A percentile compares a stretch with the other conserved stretches of the same genome.
Conservation (phyloP, 2,329 filamentous ascomycete genomes). For the Ambrosiella beaveri region DNA sequence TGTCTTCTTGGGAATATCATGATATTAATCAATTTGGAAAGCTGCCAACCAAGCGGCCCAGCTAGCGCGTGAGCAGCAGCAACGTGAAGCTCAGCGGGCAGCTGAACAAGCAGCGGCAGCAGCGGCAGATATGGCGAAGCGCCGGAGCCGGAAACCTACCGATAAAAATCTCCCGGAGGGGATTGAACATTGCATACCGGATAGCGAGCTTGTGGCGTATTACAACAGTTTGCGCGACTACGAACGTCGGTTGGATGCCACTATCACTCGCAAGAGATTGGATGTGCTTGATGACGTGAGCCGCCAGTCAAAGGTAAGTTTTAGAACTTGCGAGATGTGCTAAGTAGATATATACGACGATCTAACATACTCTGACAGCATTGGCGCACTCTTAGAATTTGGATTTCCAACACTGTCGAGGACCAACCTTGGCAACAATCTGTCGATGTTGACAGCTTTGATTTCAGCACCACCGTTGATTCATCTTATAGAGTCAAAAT, state of each 20-base stretch:
- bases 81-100: constrained; percentile 29
- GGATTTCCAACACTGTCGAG: constrained; percentile 88
- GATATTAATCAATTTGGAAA: not conserved
- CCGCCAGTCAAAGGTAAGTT: constrained; percentile 48
- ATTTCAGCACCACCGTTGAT: constrained; percentile 60
- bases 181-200: constrained; percentile 65
- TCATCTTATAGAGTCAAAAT: constrained; percentile 83
- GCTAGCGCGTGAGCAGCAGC: constrained; percentile 32
- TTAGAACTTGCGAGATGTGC: not conserved
- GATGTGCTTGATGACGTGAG: constrained; percentile 73
- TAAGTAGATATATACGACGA: not conserved
- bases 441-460: constrained; percentile 58
- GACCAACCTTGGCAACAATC: constrained; percentile 74
- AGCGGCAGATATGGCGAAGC: constrained; percentile 52
- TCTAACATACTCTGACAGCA: constrained; percentile 2
- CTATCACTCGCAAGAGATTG: constrained; percentile 83
- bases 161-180: constrained; percentile 91
- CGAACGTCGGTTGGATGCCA: constrained; percentile 76
- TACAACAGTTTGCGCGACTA: constrained; percentile 75
- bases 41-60: constrained; percentile 22
- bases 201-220: constrained; percentile 55
- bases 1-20: not conserved
- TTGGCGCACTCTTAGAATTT: constrained; percentile 57
- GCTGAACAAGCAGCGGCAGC: constrained; percentile 29
- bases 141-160: constrained; percentile 74